Evolutionary conservation across 208 protist genomes (phyloP).

Genomic region (Vickermania ingenoplastis): DNA sequence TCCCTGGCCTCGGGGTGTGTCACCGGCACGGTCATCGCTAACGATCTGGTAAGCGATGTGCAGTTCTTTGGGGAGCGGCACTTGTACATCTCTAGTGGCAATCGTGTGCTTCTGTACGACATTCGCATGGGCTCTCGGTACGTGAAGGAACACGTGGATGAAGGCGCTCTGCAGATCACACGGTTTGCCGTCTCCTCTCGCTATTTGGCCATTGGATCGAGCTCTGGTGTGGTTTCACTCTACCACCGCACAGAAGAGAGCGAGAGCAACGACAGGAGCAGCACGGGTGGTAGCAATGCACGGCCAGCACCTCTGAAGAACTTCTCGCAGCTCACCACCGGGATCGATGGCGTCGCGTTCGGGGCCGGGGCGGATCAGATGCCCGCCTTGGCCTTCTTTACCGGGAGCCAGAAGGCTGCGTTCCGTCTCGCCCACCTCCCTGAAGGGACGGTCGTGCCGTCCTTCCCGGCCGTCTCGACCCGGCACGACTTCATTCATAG

Average conservation of each 20-base stretch:
- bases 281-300: constrained; percentile 14
- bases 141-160: constrained; percentile 41
- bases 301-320: constrained; percentile 49
- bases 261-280: too few species aligned
- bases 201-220: constrained; percentile 49
- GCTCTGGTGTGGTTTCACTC: constrained; percentile 67
- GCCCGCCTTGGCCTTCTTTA: constrained; percentile 51
- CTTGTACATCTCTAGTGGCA: constrained; percentile 49
- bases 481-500: constrained; percentile 71
- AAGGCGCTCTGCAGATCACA: constrained; percentile 52
- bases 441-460: constrained; percentile 57
- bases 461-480: constrained; percentile 58
- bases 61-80: constrained; percentile 42
- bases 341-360: constrained; percentile 41
- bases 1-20: constrained; percentile 63
- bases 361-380: constrained; percentile 47
- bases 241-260: constrained; percentile 15
- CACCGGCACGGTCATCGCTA: constrained; percentile 31
- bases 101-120: constrained; percentile 65
- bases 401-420: constrained; percentile 57
- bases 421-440: constrained; percentile 70
- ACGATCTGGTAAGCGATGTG: constrained; percentile 37
- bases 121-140: constrained; percentile 59
- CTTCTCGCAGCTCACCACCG: constrained; percentile 34
- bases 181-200: constrained; percentile 25